phyloP scores from a whole-genome alignment of 371 early-diverging fungal genomes.

The Cokeromyces recurvatus region DNA sequence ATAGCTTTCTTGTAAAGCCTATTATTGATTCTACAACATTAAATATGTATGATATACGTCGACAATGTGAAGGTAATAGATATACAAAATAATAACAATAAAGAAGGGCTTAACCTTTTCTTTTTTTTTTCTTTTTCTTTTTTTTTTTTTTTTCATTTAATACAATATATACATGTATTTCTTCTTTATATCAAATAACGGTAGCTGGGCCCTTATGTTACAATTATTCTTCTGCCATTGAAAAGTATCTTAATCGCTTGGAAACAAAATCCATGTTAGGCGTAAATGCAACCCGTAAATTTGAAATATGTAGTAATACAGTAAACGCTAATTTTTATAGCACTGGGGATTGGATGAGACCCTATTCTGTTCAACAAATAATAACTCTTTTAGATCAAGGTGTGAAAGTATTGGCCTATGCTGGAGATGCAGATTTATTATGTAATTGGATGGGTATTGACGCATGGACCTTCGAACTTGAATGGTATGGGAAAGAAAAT shows the following conservation, averaged over 20 bases:
- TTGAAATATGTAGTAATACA: constrained; percentile 64
- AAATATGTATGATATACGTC: constrained; percentile 72
- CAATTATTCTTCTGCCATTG: constrained; percentile 65
- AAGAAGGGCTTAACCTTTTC: too few relatives aligned
- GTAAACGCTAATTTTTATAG: constrained; percentile 64
- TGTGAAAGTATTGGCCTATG: constrained; percentile 78
- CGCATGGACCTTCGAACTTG: neutral
- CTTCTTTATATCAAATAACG: too few relatives aligned
- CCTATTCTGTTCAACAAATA: constrained; percentile 67
- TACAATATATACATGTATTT: too few relatives aligned
- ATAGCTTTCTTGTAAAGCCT: constrained; percentile 56
- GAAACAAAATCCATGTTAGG: constrained; percentile 64
- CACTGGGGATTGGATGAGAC: constrained; percentile 86
- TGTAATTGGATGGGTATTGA: neutral
- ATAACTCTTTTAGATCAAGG: constrained; percentile 63
- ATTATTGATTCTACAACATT: constrained; percentile 42
- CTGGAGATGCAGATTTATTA: constrained; percentile 85
- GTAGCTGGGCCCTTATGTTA: constrained; percentile 56
- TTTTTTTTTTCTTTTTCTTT: too few relatives aligned
- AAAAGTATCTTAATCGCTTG: constrained; percentile 62
- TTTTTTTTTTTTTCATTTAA: too few relatives aligned
- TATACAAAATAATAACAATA: too few relatives aligned
- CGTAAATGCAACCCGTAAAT: constrained; percentile 52
- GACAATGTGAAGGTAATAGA: constrained; percentile 44
- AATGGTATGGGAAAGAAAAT: neutral